Percentiles rank a stretch among this genome's conserved stretches.
Conservation (phyloP, 1,284 basidiomycete species). For the Schizophyllum commune region DNA sequence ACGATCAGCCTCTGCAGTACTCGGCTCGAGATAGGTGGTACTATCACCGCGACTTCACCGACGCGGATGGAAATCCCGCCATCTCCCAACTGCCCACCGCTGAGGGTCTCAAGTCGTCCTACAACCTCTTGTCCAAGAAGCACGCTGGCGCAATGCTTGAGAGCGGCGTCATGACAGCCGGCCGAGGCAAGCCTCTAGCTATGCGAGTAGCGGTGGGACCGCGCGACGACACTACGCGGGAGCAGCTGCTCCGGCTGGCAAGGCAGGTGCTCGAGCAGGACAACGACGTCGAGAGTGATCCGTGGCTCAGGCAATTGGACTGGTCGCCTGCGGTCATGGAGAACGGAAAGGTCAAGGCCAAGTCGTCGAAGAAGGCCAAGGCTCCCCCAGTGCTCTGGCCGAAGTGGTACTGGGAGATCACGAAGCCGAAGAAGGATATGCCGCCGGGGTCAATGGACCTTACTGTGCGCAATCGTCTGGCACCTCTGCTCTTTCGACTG, state of each 20-base stretch:
- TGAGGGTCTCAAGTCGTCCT: conserved; percentile 18
- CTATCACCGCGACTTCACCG: conserved; percentile 6
- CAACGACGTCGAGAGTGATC: conserved; percentile 16
- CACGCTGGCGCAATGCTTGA: conserved; percentile 21
- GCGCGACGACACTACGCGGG: conserved; percentile 18
- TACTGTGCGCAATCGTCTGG: conserved; percentile 77
- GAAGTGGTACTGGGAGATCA: conserved; percentile 95
- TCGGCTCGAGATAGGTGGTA: conserved; percentile 38
- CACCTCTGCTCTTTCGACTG: conserved; percentile 81
- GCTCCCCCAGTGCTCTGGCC: conserved; percentile 59
- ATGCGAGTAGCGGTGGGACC: conserved; percentile 10
- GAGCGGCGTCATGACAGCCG: background rate
- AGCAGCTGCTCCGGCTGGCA: conserved; percentile 12
- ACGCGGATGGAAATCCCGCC: background rate
- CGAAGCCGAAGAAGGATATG: conserved; percentile 58
- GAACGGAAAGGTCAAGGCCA: conserved; percentile 3
- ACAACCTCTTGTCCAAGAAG: conserved; percentile 20
- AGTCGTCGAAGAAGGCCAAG: conserved; percentile 21
- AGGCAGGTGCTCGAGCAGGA: background rate
- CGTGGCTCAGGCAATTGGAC: conserved; percentile 50
- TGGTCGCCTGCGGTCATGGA: conserved; percentile 28
- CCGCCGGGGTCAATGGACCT: conserved; percentile 73
- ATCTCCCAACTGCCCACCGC: conserved; percentile 9
- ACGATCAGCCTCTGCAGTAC: conserved; percentile 57
- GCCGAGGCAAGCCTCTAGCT: background rate